Evolutionary conservation across 495 filamentous ascomycete species (phyloP).

Genomic region (Zalerion maritima): DNA sequence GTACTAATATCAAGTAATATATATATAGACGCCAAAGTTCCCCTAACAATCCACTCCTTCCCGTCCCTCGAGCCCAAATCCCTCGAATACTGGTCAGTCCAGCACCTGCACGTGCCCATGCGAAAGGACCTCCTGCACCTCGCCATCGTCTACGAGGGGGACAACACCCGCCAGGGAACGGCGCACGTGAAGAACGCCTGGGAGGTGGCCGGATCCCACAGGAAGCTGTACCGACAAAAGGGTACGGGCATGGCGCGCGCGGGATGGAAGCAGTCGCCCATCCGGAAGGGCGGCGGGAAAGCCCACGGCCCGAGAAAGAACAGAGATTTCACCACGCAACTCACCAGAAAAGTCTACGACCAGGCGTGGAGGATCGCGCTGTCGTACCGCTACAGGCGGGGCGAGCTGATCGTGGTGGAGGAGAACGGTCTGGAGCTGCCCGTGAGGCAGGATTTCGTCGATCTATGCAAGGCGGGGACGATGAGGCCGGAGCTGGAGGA

Average conservation of each 20-base stretch:
- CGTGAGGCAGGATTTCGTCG: constrained; percentile 27
- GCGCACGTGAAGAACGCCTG: constrained; percentile 70
- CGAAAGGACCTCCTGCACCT: constrained; percentile 88
- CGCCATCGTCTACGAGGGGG: constrained; percentile 85
- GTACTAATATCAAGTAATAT: constrained; percentile 16
- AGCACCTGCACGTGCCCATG: constrained; percentile 71
- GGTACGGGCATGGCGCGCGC: constrained; percentile 65
- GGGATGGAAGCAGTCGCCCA: constrained; percentile 69
- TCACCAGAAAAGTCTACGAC: constrained; percentile 88
- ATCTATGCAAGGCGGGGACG: constrained; percentile 12
- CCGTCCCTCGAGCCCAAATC: constrained; percentile 73
- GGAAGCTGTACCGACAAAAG: constrained; percentile 74
- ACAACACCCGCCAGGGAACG: constrained; percentile 73
- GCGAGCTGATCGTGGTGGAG: constrained; percentile 73
- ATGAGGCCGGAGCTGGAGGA: constrained; percentile 23
- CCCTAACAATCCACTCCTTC: constrained; percentile 78
- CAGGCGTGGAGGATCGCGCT: constrained; percentile 90
- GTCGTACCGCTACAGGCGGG: constrained; percentile 74
- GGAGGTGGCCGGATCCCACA: constrained; percentile 67
- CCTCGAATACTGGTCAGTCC: constrained; percentile 62
- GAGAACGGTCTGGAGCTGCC: constrained; percentile 52
- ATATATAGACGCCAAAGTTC: constrained; percentile 41
- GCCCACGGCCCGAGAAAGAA: constrained; percentile 66
- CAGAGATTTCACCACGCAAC: constrained; percentile 69
- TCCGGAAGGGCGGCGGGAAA: constrained; percentile 75